These are phyloP conservation scores for Cicer cuneatum DNA, from an alignment of 306 rosid genomes.

Conservation along the genomic window DNA sequence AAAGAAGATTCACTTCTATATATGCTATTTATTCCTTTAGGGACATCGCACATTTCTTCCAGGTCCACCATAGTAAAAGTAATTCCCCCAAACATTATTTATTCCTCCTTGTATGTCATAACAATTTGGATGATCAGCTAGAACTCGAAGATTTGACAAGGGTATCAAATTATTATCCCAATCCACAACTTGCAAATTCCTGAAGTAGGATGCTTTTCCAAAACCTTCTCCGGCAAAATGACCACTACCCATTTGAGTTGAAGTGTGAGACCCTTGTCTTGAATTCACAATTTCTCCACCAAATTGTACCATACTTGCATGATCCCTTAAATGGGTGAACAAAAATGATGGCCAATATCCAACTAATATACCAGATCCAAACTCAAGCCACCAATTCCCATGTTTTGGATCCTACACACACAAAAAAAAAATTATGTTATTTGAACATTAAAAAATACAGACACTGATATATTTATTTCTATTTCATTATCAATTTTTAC, in stretches of 20 bases:
- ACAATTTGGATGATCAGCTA: conserved; percentile 95
- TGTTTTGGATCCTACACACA: conserved; percentile 83
- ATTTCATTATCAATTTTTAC: no score
- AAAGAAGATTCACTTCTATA: conserved; percentile 36
- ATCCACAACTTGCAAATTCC: conserved; percentile 87
- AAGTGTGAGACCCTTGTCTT: conserved; percentile 69
- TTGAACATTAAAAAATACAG: no score
- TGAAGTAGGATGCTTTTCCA: conserved; percentile 85
- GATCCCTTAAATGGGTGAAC: conserved; percentile 76
- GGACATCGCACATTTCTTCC: conserved; percentile 93
- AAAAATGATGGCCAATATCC: conserved; percentile 95
- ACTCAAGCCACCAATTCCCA: conserved; percentile 97
- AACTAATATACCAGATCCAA: conserved; percentile 74
- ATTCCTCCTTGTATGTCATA: conserved; percentile 92
- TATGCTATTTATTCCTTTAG: conserved; percentile 52
- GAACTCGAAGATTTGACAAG: conserved; percentile 71
- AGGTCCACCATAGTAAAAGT: conserved; percentile 97
- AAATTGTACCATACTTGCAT: conserved; percentile 92
- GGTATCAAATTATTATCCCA: conserved; percentile 90
- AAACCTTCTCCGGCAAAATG: conserved; percentile 89
- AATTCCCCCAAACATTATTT: conserved; percentile 89
- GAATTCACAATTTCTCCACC: conserved; percentile 94
- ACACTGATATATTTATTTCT: no score
- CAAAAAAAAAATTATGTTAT: neutral
- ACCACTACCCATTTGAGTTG: conserved; percentile 95